Evolutionary conservation across 345 rosid genomes (phyloP).

Genomic region (Sisymbrium altissimum): DNA sequence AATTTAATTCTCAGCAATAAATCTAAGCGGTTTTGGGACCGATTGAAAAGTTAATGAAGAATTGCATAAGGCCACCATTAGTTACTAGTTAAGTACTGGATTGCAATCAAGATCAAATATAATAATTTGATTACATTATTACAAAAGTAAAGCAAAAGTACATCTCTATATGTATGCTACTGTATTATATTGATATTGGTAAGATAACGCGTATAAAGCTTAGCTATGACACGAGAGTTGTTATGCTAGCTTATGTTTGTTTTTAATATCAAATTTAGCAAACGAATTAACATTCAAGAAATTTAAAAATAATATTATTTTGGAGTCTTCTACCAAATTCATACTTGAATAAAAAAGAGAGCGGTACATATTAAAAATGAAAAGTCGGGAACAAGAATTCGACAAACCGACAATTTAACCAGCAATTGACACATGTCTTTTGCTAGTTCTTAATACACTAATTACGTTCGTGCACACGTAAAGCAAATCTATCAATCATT

Average conservation of each 20-base stretch:
- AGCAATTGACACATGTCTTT: constrained; percentile 54
- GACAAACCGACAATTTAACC: constrained; percentile 56
- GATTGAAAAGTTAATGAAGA: not conserved
- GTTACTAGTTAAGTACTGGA: not conserved
- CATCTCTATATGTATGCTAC: too few species aligned
- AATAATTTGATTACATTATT: not conserved
- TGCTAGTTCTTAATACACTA: constrained; percentile 26
- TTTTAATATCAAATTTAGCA: constrained; percentile 10
- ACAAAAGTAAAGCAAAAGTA: not conserved
- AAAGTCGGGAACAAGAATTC: constrained; percentile 25
- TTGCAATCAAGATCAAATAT: not conserved
- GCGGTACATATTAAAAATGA: not conserved
- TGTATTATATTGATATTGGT: constrained; percentile 13
- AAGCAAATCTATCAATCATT: constrained; percentile 46
- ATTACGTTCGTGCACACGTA: constrained; percentile 55
- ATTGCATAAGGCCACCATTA: not conserved
- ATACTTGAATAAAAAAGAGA: not conserved
- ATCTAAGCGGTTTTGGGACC: not conserved
- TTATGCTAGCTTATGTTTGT: not conserved
- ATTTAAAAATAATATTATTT: not conserved
- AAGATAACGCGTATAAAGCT: constrained; percentile 25
- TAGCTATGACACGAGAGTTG: constrained; percentile 18
- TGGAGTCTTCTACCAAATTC: constrained; percentile 22
- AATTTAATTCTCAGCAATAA: not conserved
- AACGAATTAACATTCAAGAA: constrained; percentile 7